A percentile compares a stretch with the other conserved stretches of the same genome.
These are phyloP conservation scores for Cystobasidium tubakii DNA, from an alignment of 768 basidiomycete species.

Conservation along the genomic window DNA sequence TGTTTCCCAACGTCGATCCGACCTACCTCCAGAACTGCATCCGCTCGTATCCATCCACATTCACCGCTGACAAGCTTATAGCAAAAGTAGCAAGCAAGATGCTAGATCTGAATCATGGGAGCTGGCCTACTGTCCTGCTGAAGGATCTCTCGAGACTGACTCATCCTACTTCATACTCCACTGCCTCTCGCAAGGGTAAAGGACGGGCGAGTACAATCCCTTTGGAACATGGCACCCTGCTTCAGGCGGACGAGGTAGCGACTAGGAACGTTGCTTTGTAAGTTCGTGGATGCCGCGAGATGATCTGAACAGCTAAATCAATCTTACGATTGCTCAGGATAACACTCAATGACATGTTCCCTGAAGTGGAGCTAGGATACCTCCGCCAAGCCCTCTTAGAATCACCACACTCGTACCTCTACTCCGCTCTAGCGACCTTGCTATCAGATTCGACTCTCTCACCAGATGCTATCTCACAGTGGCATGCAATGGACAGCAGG, in stretches of 20 bases:
- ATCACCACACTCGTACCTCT: conserved; percentile 11
- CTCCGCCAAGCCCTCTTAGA: conserved; percentile 3
- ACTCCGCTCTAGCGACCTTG: background rate
- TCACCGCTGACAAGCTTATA: conserved; percentile 2
- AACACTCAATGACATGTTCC: conserved; percentile 18
- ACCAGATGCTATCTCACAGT: conserved; percentile 1
- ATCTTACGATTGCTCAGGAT: no score
- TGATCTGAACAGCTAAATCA: background rate
- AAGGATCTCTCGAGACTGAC: background rate
- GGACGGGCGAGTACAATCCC: background rate
- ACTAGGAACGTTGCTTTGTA: conserved; percentile 12
- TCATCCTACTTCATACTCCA: background rate
- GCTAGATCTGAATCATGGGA: conserved; percentile 24
- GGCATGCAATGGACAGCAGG: background rate
- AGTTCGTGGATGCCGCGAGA: background rate
- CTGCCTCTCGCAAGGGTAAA: conserved; percentile 7
- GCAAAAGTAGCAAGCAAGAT: conserved; percentile 17
- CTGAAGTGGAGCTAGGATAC: background rate
- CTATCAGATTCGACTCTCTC: conserved; percentile 8
- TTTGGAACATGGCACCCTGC: background rate
- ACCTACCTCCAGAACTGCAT: conserved; percentile 9
- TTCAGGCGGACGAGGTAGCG: conserved; percentile 21
- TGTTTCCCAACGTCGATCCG: conserved; percentile 23
- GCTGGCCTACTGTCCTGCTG: conserved; percentile 31
- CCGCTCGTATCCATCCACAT: background rate